Evolutionary conservation across 1,284 basidiomycete genomes (phyloP).

Genomic region (Ceratorhiza oryzae-sativae): DNA sequence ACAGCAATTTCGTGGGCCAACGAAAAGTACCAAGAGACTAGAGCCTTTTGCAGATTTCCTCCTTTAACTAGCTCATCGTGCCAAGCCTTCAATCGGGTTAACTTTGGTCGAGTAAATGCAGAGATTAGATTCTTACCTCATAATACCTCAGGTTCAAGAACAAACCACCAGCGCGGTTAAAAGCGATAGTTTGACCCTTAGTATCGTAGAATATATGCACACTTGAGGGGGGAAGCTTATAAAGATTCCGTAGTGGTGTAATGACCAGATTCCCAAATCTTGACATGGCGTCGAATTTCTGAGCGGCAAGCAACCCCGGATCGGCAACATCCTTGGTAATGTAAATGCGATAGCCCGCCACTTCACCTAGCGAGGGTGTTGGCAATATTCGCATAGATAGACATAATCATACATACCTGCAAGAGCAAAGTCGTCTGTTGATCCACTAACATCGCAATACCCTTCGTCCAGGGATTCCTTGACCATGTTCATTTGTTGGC

Average conservation of each 20-base stretch:
- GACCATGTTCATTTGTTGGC: slow-evolving; percentile 72
- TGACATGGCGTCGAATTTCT: slow-evolving; percentile 62
- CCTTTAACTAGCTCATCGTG: slow-evolving; percentile 59
- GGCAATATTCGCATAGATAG: too few species aligned
- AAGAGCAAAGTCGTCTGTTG: slow-evolving; percentile 65
- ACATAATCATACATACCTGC: slow-evolving; percentile 56
- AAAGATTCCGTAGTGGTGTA: slow-evolving; percentile 62
- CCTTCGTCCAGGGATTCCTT: slow-evolving; percentile 78
- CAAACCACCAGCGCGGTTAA: slow-evolving; percentile 89
- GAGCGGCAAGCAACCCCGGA: slow-evolving; percentile 52
- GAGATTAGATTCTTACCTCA: slow-evolving; percentile 63
- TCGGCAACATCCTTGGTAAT: slow-evolving; percentile 68
- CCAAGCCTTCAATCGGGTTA: slow-evolving; percentile 40
- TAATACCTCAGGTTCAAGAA: slow-evolving; percentile 92
- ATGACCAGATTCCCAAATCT: slow-evolving; percentile 74
- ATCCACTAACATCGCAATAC: slow-evolving; percentile 83
- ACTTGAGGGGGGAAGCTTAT: slow-evolving; percentile 69
- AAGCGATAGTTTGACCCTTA: slow-evolving; percentile 85
- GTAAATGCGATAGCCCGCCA: slow-evolving; percentile 63
- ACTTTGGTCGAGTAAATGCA: neutral
- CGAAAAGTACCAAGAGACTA: slow-evolving; percentile 88
- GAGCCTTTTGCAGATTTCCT: slow-evolving; percentile 70
- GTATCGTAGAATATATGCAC: slow-evolving; percentile 89
- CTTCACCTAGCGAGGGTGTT: slow-evolving; percentile 30
- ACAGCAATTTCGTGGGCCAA: slow-evolving; percentile 87